These are phyloP conservation scores for Medicago arabica DNA, from an alignment of 306 rosid species.

Conservation along the genomic window DNA sequence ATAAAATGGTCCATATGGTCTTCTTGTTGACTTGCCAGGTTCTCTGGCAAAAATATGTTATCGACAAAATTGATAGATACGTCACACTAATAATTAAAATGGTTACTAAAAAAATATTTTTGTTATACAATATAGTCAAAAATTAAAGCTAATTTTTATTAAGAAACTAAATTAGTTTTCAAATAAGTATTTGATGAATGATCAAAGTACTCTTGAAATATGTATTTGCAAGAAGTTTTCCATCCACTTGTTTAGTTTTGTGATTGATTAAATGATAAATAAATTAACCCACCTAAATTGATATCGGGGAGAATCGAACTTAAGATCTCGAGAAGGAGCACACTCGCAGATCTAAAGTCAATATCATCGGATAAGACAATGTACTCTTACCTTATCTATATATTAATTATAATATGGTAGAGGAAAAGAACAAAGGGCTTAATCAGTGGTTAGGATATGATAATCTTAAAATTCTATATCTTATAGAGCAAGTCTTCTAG, in stretches of 20 bases:
- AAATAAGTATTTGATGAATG: slow-evolving; percentile 9
- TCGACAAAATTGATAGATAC: not conserved
- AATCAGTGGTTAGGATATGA: slow-evolving; percentile 57
- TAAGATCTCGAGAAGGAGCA: too few species aligned
- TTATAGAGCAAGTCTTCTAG: slow-evolving; percentile 44
- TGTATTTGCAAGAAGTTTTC: not conserved
- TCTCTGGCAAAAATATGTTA: not conserved
- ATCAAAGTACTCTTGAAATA: slow-evolving; percentile 6
- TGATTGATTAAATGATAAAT: slow-evolving; percentile 17
- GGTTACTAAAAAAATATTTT: not conserved
- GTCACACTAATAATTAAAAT: not conserved
- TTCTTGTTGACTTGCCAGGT: not conserved
- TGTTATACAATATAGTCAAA: not conserved
- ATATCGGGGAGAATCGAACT: too few species aligned
- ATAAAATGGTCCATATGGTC: not conserved
- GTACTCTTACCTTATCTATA: slow-evolving; percentile 35
- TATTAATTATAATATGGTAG: not conserved
- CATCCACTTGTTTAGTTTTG: slow-evolving; percentile 33
- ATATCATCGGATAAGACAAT: too few species aligned
- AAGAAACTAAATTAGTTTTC: not conserved
- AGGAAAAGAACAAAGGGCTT: slow-evolving; percentile 44
- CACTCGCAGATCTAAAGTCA: too few species aligned
- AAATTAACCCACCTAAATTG: too few species aligned
- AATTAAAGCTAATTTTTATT: too few species aligned
- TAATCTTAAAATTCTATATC: slow-evolving; percentile 42